phyloP scores from a whole-genome alignment of 2,329 filamentous ascomycete genomes.

The Cercospora brassicicola region DNA sequence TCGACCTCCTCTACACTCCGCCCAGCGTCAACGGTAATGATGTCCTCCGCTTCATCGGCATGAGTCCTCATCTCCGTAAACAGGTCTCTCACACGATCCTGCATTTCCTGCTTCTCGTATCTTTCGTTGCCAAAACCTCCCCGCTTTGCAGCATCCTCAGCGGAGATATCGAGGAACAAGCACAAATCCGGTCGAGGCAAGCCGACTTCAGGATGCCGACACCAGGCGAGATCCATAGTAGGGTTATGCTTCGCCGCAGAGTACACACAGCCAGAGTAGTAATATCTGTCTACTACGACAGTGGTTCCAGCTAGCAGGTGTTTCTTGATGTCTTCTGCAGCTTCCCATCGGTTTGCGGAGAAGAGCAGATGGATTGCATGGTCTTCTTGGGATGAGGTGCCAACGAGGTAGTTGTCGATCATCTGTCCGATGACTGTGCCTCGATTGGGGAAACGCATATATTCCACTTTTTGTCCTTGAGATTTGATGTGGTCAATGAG shows the following conservation, averaged over 20 bases:
- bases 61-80: conserved; percentile 57
- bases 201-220: conserved; percentile 78
- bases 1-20: conserved; percentile 54
- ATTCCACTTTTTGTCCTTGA: conserved; percentile 55
- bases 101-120: conserved; percentile 84
- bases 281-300: conserved; percentile 88
- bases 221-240: conserved; percentile 71
- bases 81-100: conserved; percentile 71
- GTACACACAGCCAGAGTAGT: conserved; percentile 92
- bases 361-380: conserved; percentile 89
- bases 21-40: conserved; percentile 58
- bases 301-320: conserved; percentile 66
- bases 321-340: conserved; percentile 45
- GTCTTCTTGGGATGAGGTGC: conserved; percentile 72
- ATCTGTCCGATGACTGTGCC: conserved; percentile 81
- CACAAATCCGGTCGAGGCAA: conserved; percentile 85
- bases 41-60: conserved; percentile 53
- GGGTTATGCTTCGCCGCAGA: conserved; percentile 81
- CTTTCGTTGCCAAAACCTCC: conserved; percentile 88
- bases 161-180: conserved; percentile 79
- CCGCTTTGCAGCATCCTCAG: conserved; percentile 68
- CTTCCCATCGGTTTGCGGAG: conserved; percentile 87
- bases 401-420: conserved; percentile 80
- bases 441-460: conserved; percentile 72
- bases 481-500: conserved; percentile 58